A percentile compares a stretch with the other conserved stretches of the same genome.
Evolutionary conservation across 164 flowering plant species (phyloP).

Genomic region (Protea cynaroides): DNA sequence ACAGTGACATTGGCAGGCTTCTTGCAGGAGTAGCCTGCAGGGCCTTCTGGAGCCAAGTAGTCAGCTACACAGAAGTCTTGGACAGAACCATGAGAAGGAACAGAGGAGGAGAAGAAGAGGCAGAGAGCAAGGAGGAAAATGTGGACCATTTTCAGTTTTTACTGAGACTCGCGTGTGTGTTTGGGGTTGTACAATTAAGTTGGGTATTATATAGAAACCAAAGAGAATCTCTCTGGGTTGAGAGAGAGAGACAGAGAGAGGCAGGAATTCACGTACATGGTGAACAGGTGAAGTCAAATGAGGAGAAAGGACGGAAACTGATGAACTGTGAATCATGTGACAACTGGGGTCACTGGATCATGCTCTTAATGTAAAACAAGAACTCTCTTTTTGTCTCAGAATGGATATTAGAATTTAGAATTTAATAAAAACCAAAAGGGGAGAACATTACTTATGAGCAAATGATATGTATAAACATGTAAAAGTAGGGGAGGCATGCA

Average conservation of each 20-base stretch:
- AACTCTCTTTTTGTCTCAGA: background rate
- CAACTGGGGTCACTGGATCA: too few relatives aligned
- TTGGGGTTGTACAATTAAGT: background rate
- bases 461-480: too few relatives aligned
- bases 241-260: background rate
- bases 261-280: background rate
- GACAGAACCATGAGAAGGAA: constrained; percentile 14
- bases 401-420: too few relatives aligned
- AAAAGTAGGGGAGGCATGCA: too few relatives aligned
- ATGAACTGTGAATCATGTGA: background rate
- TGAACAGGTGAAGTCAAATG: background rate
- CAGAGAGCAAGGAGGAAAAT: constrained; percentile 14
- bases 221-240: too few relatives aligned
- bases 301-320: background rate
- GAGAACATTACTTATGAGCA: too few relatives aligned
- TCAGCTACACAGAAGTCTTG: constrained; percentile 40
- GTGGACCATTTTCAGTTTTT: constrained; percentile 6
- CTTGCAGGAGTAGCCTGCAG: constrained; percentile 40
- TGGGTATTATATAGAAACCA: background rate
- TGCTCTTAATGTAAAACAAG: background rate
- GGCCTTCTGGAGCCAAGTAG: constrained; percentile 16
- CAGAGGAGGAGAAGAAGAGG: constrained; percentile 7
- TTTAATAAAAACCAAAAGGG: too few relatives aligned
- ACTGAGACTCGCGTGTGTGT: background rate
- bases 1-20: constrained; percentile 21